These are phyloP conservation scores for Kandelia obovata DNA, from an alignment of 345 rosid species.

Conservation along the genomic window DNA sequence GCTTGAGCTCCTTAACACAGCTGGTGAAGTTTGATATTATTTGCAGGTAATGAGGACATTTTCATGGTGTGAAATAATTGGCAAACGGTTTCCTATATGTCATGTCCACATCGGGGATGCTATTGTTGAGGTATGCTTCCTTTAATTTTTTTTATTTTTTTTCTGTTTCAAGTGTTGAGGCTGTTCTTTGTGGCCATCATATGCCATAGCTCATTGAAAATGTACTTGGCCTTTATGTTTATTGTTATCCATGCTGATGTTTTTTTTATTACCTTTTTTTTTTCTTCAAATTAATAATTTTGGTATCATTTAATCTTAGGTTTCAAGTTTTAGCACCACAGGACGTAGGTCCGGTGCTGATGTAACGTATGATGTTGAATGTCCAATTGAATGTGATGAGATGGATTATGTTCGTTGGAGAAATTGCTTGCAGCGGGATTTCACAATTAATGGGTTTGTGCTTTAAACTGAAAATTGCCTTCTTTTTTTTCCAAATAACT, in stretches of 20 bases:
- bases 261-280: not conserved
- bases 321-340: constrained; percentile 69
- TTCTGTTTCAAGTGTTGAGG: no score
- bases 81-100: constrained; percentile 69
- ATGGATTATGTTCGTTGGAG: constrained; percentile 70
- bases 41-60: constrained; percentile 51
- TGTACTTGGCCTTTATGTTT: not conserved
- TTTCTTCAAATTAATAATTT: constrained; percentile 8
- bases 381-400: constrained; percentile 44
- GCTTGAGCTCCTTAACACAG: not conserved
- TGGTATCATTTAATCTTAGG: constrained; percentile 28
- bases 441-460: constrained; percentile 85
- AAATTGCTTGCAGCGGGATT: constrained; percentile 79
- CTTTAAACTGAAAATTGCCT: constrained; percentile 3
- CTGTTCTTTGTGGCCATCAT: not conserved
- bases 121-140: constrained; percentile 46
- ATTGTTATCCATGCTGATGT: not conserved
- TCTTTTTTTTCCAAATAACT: not conserved
- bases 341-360: constrained; percentile 26
- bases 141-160: not conserved
- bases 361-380: constrained; percentile 26
- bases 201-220: not conserved
- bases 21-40: not conserved
- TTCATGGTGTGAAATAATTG: constrained; percentile 51
- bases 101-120: constrained; percentile 50